Conservation (phyloP, 2,329 filamentous ascomycete species). For the Teratosphaeria gauchensis region DNA sequence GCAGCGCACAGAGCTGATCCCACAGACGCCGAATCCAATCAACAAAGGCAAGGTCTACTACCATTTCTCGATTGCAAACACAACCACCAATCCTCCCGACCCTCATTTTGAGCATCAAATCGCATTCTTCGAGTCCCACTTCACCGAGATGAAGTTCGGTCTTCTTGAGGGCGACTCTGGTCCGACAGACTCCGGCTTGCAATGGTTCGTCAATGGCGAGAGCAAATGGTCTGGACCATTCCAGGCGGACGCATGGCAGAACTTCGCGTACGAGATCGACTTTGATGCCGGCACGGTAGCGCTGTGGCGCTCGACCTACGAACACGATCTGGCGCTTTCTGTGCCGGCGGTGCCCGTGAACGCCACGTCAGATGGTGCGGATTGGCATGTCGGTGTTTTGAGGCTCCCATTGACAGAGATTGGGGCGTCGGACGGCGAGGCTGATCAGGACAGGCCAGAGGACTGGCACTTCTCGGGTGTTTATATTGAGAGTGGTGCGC, state of each 20-base stretch:
- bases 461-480: conserved; percentile 65
- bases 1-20: conserved; percentile 65
- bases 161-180: conserved; percentile 44
- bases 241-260: conserved; percentile 59
- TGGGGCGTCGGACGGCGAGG: conserved; percentile 22
- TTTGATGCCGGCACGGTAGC: conserved; percentile 53
- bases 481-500: conserved; percentile 54
- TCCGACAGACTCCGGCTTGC: conserved; percentile 45
- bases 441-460: conserved; percentile 42
- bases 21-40: conserved; percentile 57
- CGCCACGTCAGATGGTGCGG: conserved; percentile 53
- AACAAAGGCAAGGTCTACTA: conserved; percentile 59
- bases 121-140: conserved; percentile 57
- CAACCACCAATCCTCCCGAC: conserved; percentile 50
- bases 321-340: conserved; percentile 46
- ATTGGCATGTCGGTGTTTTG: conserved; percentile 64
- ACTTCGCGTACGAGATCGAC: conserved; percentile 65
- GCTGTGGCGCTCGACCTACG: conserved; percentile 61
- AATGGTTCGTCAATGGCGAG: conserved; percentile 54
- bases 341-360: conserved; percentile 51
- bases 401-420: conserved; percentile 49
- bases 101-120: conserved; percentile 58
- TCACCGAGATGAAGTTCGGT: conserved; percentile 65
- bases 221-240: conserved; percentile 56
- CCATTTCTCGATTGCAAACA: conserved; percentile 59